Percentiles rank a stretch among this genome's conserved stretches.
Conservation (phyloP, 2,329 filamentous ascomycete genomes). For the Neopestalotiopsis sp. region DNA sequence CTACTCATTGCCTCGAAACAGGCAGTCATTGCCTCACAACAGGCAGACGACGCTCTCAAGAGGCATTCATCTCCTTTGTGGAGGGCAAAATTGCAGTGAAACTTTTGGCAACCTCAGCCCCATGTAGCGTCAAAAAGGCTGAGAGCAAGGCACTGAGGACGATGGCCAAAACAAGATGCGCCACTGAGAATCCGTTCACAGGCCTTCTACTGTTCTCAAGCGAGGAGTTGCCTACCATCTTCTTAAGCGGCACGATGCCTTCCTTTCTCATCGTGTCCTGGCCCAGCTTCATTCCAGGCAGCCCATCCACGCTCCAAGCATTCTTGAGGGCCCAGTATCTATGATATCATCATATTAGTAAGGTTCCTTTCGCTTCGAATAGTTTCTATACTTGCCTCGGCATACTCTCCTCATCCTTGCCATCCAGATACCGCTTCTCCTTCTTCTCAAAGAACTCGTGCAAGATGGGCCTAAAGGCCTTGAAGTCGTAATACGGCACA, state of each 20-base stretch:
- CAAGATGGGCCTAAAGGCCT: conserved; percentile 39
- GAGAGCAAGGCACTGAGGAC: conserved; percentile 15
- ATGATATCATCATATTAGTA: background rate
- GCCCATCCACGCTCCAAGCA: conserved; percentile 43
- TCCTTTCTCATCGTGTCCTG: conserved; percentile 35
- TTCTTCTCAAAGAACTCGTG: conserved; percentile 39
- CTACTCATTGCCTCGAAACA: too few species aligned
- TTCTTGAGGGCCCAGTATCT: conserved; percentile 49
- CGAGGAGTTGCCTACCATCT: conserved; percentile 43
- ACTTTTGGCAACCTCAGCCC: too few species aligned
- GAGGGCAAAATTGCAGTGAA: too few species aligned
- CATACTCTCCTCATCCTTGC: conserved; percentile 42
- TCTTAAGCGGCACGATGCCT: conserved; percentile 40
- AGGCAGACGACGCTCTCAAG: too few species aligned
- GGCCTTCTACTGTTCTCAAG: conserved; percentile 22
- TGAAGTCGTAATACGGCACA: conserved; percentile 45
- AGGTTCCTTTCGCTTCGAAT: background rate
- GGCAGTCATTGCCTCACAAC: too few species aligned
- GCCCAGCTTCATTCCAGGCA: conserved; percentile 41
- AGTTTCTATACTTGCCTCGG: conserved; percentile 29
- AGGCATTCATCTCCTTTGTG: too few species aligned
- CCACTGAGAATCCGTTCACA: conserved; percentile 2
- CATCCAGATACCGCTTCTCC: conserved; percentile 34
- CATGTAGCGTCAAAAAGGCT: background rate
- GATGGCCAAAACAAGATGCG: conserved; percentile 14